Evolutionary conservation across 2,329 filamentous ascomycete genomes (phyloP).

Genomic region (Epichloe amarillans): DNA sequence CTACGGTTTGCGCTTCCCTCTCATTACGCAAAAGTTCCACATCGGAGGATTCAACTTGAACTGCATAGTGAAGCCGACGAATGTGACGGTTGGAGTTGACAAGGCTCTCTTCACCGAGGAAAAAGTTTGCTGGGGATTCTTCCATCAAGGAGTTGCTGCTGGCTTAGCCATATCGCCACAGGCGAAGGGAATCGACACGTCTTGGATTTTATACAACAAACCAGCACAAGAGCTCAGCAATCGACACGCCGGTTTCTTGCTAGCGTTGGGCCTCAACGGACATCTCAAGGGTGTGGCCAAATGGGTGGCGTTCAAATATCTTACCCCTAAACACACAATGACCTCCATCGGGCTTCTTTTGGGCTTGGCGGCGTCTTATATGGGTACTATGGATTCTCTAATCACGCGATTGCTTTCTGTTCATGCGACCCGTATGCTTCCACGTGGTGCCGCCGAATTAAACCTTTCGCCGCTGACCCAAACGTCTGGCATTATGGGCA

Average conservation of each 20-base stretch:
- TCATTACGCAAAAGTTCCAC: conserved; percentile 84
- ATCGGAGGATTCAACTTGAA: conserved; percentile 85
- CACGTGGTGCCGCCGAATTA: conserved; percentile 80
- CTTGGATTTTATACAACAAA: conserved; percentile 98
- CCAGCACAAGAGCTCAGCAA: conserved; percentile 77
- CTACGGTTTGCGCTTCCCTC: conserved; percentile 73
- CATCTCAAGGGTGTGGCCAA: conserved; percentile 91
- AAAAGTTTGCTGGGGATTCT: conserved; percentile 96
- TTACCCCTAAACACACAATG: conserved; percentile 99
- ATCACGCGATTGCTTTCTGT: conserved; percentile 89
- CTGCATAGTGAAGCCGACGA: conserved; percentile 82
- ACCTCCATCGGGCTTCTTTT: conserved; percentile 92
- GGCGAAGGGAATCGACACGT: conserved; percentile 90
- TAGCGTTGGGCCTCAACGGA: conserved; percentile 84
- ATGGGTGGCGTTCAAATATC: conserved; percentile 97
- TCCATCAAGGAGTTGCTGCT: conserved; percentile 89
- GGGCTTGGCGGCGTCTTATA: conserved; percentile 81
- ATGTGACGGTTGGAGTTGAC: conserved; percentile 88
- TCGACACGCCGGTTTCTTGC: conserved; percentile 84
- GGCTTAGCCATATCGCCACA: conserved; percentile 81
- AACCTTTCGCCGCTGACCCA: conserved; percentile 89
- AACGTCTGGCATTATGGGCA: conserved; percentile 93
- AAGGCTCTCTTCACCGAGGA: conserved; percentile 81
- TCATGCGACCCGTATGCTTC: conserved; percentile 89
- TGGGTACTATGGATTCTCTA: conserved; percentile 93